These are phyloP conservation scores for Scortechinia acanthostroma DNA, from an alignment of 2,329 filamentous ascomycete species.

Conservation along the genomic window DNA sequence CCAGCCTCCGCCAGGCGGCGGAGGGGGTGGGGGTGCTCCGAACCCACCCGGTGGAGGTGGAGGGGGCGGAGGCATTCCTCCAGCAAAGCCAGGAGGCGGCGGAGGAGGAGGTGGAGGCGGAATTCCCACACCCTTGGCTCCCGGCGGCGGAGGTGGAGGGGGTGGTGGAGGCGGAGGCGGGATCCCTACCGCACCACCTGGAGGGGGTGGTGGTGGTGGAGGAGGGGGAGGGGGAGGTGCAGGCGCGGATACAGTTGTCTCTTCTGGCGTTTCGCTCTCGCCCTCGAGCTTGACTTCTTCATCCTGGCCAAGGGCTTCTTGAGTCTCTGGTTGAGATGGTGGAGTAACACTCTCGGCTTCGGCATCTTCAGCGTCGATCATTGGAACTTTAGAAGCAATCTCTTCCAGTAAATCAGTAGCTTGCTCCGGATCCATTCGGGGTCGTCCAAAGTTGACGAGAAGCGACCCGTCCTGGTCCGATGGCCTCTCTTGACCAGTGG, in stretches of 20 bases:
- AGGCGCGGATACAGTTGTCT: conserved; percentile 23
- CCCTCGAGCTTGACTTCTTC: conserved; percentile 8
- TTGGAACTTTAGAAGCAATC: conserved; percentile 49
- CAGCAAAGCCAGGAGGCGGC: conserved; percentile 33
- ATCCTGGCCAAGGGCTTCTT: conserved; percentile 8
- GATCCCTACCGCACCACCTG: conserved; percentile 14
- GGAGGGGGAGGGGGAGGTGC: conserved; percentile 20
- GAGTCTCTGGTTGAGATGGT: not conserved
- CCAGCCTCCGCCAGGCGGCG: conserved; percentile 58
- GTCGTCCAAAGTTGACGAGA: conserved; percentile 29
- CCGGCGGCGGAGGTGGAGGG: conserved; percentile 19
- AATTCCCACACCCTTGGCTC: conserved; percentile 22
- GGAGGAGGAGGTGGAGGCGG: conserved; percentile 36
- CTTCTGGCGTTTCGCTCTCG: conserved; percentile 8
- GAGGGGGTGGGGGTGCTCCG: conserved; percentile 32
- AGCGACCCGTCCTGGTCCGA: not conserved
- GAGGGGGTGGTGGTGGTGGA: conserved; percentile 18
- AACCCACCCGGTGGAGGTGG: conserved; percentile 30
- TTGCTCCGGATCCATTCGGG: conserved; percentile 32
- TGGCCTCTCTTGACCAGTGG: too few species aligned
- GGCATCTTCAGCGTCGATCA: conserved; percentile 35
- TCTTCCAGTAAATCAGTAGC: conserved; percentile 45
- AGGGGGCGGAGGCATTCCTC: conserved; percentile 22
- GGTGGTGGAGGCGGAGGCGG: conserved; percentile 29
- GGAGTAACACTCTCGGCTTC: not conserved